Base-by-base conservation (phyloP, 2,329 filamentous ascomycete species). In the Colletotrichum magnum region DNA sequence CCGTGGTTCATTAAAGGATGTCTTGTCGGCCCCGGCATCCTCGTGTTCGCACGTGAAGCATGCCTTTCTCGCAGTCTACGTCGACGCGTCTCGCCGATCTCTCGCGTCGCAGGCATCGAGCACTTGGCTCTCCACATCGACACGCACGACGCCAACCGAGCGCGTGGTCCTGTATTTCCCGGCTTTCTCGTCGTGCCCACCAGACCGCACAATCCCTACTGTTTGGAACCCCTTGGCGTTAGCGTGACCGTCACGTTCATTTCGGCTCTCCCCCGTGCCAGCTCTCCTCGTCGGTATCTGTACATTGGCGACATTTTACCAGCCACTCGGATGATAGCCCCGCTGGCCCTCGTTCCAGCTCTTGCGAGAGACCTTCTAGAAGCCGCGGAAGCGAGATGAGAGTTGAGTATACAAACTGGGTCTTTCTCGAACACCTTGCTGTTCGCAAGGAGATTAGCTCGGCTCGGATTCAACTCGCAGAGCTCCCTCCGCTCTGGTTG, bases 21-120 rank as follows among this genome's bases (percentile, higher is more conserved):
- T 54, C 51, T 43, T 59, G 61, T 54, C 54, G 6, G 61, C 48
- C 61, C 66, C 62, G 47, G 62, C 62, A 60, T 66, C 13, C 51
- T 66, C 43, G 56, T 39, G 56, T 47, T 66, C 56, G 50, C 61
- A 65, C 53, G 61, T 69, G 50, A 65, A 50, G 18, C 18, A 18
- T 48, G 4, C 50, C 21, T 52, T 6, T 26, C 45, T 41, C 24
- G n/a, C 39, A 64, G 18, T 24, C 54, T 41, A 36, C 48, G 28
- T 28, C 21, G 24, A n/a, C 16, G 39, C 39, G 56, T 32, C 47
- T 60, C 43, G 26, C 60, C 43, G 56, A 59, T 56, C 47, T 53
- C 47, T 47, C 53, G 66, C 56, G 56, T 62, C 57, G 62, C 28
- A 28, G 41, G 52, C 5, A 13, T 15, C 15, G 4, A 15, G 24